Evolutionary conservation across 2,329 filamentous ascomycete genomes (phyloP).

Genomic region (Dactylellina drechsleri): DNA sequence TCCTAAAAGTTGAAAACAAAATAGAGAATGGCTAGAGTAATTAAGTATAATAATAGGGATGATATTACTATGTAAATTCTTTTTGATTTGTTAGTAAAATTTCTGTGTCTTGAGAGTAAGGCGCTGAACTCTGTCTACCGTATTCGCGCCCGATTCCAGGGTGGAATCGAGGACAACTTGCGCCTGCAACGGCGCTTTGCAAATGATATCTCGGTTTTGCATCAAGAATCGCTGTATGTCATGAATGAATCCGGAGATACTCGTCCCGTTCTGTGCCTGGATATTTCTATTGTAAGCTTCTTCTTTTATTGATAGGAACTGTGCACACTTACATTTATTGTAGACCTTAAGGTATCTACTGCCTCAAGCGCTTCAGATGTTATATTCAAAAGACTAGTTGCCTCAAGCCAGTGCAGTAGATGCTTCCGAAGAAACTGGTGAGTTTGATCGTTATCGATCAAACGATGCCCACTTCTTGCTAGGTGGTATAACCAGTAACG

Average conservation of each 20-base stretch:
- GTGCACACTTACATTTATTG: constrained; percentile 22
- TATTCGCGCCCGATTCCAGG: no score
- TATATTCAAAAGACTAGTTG: constrained; percentile 60
- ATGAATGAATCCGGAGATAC: not conserved
- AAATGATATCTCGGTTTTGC: constrained; percentile 19
- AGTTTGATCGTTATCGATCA: constrained; percentile 57
- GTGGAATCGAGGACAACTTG: no score
- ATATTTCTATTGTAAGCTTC: not conserved
- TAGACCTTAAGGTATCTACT: not conserved
- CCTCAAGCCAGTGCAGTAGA: constrained; percentile 62
- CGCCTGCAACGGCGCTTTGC: constrained; percentile 26
- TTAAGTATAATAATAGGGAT: no score
- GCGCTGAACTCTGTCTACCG: no score
- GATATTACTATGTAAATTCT: no score
- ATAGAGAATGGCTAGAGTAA: no score
- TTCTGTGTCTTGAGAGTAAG: no score
- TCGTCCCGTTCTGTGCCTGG: not conserved
- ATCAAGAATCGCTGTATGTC: constrained; percentile 56
- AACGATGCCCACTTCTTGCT: constrained; percentile 58
- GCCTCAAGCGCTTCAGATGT: no score
- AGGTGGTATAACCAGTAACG: constrained; percentile 61
- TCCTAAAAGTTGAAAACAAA: no score
- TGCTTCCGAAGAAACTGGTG: constrained; percentile 60
- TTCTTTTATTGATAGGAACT: not conserved
- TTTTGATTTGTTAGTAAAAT: no score